Evolutionary conservation across 208 protist genomes (phyloP), one percentile per base, ranked within the genome.

Genomic region (Wallacemonas sp.): DNA sequence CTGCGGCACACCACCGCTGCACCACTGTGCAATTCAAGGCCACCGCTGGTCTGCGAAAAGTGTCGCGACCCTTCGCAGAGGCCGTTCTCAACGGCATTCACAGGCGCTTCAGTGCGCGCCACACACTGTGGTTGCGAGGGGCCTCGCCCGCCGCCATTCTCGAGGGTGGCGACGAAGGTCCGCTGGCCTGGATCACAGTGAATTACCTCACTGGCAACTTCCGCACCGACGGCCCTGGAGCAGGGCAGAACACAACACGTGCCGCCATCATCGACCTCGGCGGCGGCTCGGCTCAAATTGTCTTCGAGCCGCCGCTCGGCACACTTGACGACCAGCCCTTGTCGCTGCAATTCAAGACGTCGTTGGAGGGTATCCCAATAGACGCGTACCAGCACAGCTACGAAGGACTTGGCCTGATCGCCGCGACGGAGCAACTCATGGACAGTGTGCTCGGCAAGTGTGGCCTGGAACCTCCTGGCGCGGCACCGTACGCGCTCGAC

Each of bases 321-420:
- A 42, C 65, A 3, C 65, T 73, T 30, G 36, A 44, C 1, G 59
- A 45, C 8, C 38, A 73, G n/a, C 47, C 62, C 2, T 58, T 66
- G 9, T 44, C 66, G 5, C 33, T 79, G 46, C 51, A 46, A 8
- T 79, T 84, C 62, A 60, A 49, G 6, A 47, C 69, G 0, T 36
- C 22, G 19, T 19, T 82, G 24, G 69, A 72, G 31, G 68, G 70
- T 22, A 68, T 74, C 2, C 34, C n/a, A 0, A 65, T 86, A 60
- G 27, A 54, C 19, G 67, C 86, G 9, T 96, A 93, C 53, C 83
- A 93, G 74, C 86, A 93, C 73, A 88, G 83, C 68, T 91, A 96
- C 66, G 78, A 91, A 27, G 90, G 86, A 31, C 82, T 81, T 56
- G 90, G 90, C 21, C 70, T 96, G 36, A 78, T 88, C 46, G 77